phyloP scores from a whole-genome alignment of 2,329 filamentous ascomycete species.

The Cryphonectria radicalis region DNA sequence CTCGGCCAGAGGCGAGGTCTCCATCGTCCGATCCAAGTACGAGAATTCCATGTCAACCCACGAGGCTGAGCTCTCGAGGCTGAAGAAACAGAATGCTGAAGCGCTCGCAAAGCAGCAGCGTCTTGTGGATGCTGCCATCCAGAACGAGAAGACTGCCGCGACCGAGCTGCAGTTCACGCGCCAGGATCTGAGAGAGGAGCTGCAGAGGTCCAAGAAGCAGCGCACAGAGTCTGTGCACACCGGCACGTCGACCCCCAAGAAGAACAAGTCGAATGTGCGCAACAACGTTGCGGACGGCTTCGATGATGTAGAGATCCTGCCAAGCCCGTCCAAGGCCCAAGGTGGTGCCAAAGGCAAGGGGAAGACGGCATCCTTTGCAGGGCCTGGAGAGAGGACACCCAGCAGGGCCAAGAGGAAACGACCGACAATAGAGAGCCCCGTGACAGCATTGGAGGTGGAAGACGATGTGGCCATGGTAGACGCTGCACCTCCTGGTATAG shows the following conservation, averaged over 20 bases:
- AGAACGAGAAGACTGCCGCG: slow-evolving; percentile 66
- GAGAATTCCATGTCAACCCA: slow-evolving; percentile 65
- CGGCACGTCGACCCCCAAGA: slow-evolving; percentile 63
- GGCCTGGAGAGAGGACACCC: slow-evolving; percentile 60
- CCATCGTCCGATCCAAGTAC: slow-evolving; percentile 74
- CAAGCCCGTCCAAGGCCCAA: slow-evolving; percentile 57
- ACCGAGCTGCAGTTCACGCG: slow-evolving; percentile 75
- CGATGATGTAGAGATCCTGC: slow-evolving; percentile 65
- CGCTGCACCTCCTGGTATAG: slow-evolving; percentile 5
- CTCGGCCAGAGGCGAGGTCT: slow-evolving; percentile 71
- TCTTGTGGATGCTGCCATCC: slow-evolving; percentile 66
- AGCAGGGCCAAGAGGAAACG: slow-evolving; percentile 74
- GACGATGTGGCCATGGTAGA: slow-evolving; percentile 41
- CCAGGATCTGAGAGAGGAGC: slow-evolving; percentile 70
- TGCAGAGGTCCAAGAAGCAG: slow-evolving; percentile 45
- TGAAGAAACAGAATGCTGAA: slow-evolving; percentile 68
- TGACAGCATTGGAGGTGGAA: slow-evolving; percentile 61
- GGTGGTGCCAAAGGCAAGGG: slow-evolving; percentile 43
- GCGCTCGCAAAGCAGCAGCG: slow-evolving; percentile 66
- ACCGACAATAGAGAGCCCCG: slow-evolving; percentile 66
- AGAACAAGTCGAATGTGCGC: slow-evolving; percentile 57
- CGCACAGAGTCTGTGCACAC: slow-evolving; percentile 49
- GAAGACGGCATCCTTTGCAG: slow-evolving; percentile 43
- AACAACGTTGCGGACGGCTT: slow-evolving; percentile 72
- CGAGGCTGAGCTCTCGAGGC: slow-evolving; percentile 62